Conservation (phyloP, 148 eudicot species). For the Cornus controversa region DNA sequence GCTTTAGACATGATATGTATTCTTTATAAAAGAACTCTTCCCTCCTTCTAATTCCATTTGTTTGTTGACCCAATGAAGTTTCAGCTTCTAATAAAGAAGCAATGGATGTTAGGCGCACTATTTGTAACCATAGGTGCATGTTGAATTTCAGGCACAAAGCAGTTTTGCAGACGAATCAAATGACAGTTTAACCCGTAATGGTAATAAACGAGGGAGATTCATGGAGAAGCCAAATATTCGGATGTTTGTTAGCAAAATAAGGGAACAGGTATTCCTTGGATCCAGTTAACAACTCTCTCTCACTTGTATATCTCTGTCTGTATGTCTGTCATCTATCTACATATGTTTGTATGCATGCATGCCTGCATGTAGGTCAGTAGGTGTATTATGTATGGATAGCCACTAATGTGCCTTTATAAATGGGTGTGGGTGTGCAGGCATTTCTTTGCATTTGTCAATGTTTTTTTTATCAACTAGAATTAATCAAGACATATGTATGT, state of each 20-base stretch:
- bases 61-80: neutral
- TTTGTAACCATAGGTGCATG: neutral
- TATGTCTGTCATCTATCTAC: neutral
- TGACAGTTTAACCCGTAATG: conserved; percentile 30
- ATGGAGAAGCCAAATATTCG: conserved; percentile 51
- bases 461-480: neutral
- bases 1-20: neutral
- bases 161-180: conserved; percentile 32
- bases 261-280: conserved; percentile 45
- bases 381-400: too few species aligned
- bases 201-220: conserved; percentile 23
- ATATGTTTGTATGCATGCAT: neutral
- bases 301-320: neutral
- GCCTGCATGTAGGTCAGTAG: neutral
- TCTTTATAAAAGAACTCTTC: neutral
- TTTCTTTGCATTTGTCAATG: neutral
- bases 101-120: neutral
- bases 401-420: too few species aligned
- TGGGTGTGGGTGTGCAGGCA: neutral
- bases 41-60: neutral
- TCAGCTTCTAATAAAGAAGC: neutral
- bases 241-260: conserved; percentile 50
- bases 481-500: neutral
- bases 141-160: conserved; percentile 36
- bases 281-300: conserved; percentile 1